A percentile compares a stretch with the other conserved stretches of the same genome.
These are phyloP conservation scores for Fusarium dimerum DNA, from an alignment of 2,329 filamentous ascomycete species.

Conservation along the genomic window DNA sequence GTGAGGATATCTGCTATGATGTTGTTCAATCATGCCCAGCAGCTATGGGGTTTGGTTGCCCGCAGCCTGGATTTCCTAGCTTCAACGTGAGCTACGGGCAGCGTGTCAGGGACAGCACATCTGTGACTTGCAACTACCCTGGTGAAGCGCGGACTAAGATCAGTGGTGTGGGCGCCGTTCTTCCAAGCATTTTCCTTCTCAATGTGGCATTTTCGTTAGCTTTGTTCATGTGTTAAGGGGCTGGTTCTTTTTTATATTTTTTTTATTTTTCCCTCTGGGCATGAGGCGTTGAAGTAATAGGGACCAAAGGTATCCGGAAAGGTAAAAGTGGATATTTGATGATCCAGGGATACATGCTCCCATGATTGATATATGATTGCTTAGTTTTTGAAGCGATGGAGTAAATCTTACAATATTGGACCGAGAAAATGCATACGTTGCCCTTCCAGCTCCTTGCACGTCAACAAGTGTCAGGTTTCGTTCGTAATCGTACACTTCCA, in stretches of 20 bases:
- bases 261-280: constrained; percentile 1
- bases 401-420: no score
- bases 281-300: not conserved
- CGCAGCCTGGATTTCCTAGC: constrained; percentile 41
- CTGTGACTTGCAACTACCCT: constrained; percentile 41
- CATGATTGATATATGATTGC: not conserved
- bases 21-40: constrained; percentile 85
- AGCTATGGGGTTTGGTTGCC: constrained; percentile 74
- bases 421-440: no score
- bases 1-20: constrained; percentile 82
- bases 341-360: not conserved
- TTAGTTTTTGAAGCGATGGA: not conserved
- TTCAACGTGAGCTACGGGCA: constrained; percentile 40
- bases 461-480: no score
- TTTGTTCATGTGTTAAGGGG: constrained; percentile 19
- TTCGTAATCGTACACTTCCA: not conserved
- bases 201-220: constrained; percentile 15
- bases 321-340: not conserved
- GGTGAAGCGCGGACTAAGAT: constrained; percentile 37
- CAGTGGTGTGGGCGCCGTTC: constrained; percentile 12
- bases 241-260: constrained; percentile 5
- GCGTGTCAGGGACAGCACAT: constrained; percentile 22
- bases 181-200: constrained; percentile 20
- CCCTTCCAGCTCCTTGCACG: no score
- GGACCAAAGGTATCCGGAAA: no score